These are phyloP conservation scores for Symmetrospora coprosmae DNA, from an alignment of 768 basidiomycete genomes.

Conservation along the genomic window DNA sequence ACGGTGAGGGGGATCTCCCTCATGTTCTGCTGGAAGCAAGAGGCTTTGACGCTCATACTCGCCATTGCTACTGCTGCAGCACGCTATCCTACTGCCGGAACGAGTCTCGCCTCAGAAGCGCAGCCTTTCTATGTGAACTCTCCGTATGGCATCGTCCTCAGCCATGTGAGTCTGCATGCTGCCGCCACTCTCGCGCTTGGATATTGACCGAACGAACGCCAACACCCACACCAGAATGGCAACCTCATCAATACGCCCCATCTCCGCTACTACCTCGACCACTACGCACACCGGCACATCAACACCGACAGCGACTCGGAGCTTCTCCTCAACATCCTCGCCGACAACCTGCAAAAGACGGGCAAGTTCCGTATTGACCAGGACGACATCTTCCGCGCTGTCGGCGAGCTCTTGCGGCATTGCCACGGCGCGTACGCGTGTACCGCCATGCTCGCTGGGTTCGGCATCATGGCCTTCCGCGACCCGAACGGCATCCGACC, in stretches of 20 bases:
- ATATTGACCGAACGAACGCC: background rate
- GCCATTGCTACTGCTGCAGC: conserved; percentile 44
- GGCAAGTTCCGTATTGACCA: conserved; percentile 98
- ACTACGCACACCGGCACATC: conserved; percentile 91
- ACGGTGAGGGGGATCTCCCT: too few species aligned
- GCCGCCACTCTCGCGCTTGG: background rate
- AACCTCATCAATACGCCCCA: conserved; percentile 85
- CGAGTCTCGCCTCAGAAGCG: conserved; percentile 89
- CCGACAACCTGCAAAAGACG: conserved; percentile 91
- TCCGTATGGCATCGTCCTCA: conserved; percentile 97
- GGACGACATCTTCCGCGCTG: conserved; percentile 93
- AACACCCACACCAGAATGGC: conserved; percentile 62
- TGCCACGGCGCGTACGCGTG: conserved; percentile 91
- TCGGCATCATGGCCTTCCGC: conserved; percentile 92
- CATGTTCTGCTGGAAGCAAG: too few species aligned
- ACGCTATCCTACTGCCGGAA: conserved; percentile 94
- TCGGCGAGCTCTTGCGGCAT: conserved; percentile 73
- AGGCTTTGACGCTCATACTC: too few species aligned
- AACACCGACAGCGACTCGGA: conserved; percentile 98
- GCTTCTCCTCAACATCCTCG: conserved; percentile 89
- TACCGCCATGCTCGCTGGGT: conserved; percentile 96
- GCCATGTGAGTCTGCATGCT: conserved; percentile 54
- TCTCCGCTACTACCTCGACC: conserved; percentile 85
- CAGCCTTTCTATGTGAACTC: conserved; percentile 99
- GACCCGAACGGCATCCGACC: conserved; percentile 97